These are phyloP conservation scores for Podila verticillata DNA, from an alignment of 192 early-diverging fungal genomes.

Conservation along the genomic window DNA sequence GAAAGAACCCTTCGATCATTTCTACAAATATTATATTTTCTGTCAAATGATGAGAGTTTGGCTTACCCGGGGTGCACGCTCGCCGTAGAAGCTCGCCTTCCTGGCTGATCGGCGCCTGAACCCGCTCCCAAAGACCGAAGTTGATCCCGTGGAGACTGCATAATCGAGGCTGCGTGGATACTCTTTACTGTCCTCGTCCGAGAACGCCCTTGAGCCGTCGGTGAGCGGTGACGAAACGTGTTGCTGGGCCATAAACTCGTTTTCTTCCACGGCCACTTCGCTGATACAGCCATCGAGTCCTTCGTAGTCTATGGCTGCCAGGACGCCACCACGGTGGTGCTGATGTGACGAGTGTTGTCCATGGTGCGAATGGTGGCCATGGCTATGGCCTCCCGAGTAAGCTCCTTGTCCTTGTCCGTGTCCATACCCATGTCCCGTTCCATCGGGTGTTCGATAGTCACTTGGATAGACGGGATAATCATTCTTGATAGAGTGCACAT, in stretches of 20 bases:
- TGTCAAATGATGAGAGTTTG: neutral
- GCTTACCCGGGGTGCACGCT: slow-evolving; percentile 35
- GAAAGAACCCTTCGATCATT: too few relatives aligned
- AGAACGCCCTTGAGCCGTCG: neutral
- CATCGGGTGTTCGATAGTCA: slow-evolving; percentile 3
- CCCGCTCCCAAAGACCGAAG: neutral
- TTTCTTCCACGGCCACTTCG: slow-evolving; percentile 17
- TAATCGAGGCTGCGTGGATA: neutral
- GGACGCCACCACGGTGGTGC: slow-evolving; percentile 2
- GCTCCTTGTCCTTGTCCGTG: neutral
- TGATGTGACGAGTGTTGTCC: neutral
- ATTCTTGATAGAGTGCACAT: neutral
- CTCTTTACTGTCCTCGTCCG: neutral
- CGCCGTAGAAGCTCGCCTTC: slow-evolving; percentile 34
- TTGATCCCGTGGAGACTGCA: slow-evolving; percentile 24
- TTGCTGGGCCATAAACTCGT: too few relatives aligned
- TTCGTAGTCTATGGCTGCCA: slow-evolving; percentile 50
- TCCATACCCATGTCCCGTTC: neutral
- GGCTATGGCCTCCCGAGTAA: neutral
- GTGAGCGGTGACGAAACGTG: too few relatives aligned
- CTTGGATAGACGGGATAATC: neutral
- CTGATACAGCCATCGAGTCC: slow-evolving; percentile 41
- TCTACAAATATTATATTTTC: too few relatives aligned
- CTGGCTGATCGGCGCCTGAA: slow-evolving; percentile 24
- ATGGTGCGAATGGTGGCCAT: slow-evolving; percentile 12